A percentile compares a stretch with the other conserved stretches of the same genome.
Evolutionary conservation across 352 stramenopile species (phyloP).

Genomic region (Phytopythium chamaehyphon): DNA sequence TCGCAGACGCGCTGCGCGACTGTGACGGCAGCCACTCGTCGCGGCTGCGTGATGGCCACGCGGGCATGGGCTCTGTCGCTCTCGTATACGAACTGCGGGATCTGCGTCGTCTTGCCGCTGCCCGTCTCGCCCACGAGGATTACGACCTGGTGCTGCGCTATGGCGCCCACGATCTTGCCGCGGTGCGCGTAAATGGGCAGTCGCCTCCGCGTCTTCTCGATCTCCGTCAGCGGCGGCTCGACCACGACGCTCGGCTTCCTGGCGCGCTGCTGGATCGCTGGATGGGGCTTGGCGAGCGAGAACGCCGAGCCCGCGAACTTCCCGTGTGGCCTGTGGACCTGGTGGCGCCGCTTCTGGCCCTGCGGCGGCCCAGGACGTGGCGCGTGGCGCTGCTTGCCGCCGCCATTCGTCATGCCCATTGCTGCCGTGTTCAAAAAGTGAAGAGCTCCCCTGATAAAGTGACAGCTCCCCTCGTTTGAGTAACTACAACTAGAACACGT

Average conservation of each 20-base stretch:
- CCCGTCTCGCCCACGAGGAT: slow-evolving; percentile 89
- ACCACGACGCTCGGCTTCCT: background rate
- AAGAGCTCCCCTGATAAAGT: too few relatives aligned
- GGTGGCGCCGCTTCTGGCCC: slow-evolving; percentile 18
- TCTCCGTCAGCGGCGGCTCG: slow-evolving; percentile 24
- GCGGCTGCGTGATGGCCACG: slow-evolving; percentile 81
- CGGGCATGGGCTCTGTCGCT: slow-evolving; percentile 31
- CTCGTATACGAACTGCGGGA: slow-evolving; percentile 86
- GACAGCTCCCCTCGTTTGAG: too few relatives aligned
- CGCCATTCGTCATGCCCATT: slow-evolving; percentile 18
- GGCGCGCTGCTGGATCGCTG: slow-evolving; percentile 11
- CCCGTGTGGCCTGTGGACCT: background rate
- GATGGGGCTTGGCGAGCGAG: slow-evolving; percentile 4
- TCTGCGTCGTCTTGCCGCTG: slow-evolving; percentile 90
- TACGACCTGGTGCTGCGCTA: slow-evolving; percentile 66
- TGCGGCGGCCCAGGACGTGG: slow-evolving; percentile 6
- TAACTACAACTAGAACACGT: too few relatives aligned
- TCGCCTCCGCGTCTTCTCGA: slow-evolving; percentile 54
- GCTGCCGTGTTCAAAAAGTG: background rate
- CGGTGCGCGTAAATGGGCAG: slow-evolving; percentile 78
- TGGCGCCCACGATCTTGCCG: slow-evolving; percentile 54
- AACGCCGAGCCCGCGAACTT: background rate
- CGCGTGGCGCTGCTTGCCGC: slow-evolving; percentile 7
- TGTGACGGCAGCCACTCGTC: slow-evolving; percentile 78
- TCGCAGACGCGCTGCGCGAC: slow-evolving; percentile 80